These are phyloP conservation scores for Bidens hawaiensis DNA, from an alignment of 140 eudicot genomes.

Conservation along the genomic window DNA sequence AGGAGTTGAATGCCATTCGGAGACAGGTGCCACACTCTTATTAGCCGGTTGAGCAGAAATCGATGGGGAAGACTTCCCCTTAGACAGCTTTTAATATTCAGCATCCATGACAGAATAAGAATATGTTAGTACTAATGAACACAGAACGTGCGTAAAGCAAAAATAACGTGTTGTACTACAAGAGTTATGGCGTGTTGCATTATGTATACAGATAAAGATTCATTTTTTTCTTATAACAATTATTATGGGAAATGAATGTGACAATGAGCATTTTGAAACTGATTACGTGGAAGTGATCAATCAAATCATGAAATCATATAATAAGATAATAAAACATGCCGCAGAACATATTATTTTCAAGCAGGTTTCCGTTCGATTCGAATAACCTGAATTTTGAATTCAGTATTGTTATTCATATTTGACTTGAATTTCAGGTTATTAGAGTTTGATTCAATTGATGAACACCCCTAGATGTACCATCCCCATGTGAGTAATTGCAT, in stretches of 20 bases:
- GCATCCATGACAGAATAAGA: conserved; percentile 6
- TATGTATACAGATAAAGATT: not conserved
- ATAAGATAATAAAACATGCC: not conserved
- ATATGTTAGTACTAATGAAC: conserved; percentile 13
- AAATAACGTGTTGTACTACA: not conserved
- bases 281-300: not conserved
- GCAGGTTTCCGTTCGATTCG: no score
- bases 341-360: not conserved
- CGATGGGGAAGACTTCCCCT: conserved; percentile 56
- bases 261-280: not conserved
- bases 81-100: conserved; percentile 46
- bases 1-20: conserved; percentile 46
- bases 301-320: not conserved
- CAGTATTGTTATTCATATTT: no score
- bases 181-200: not conserved
- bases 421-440: no score
- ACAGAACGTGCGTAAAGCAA: not conserved
- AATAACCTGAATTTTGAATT: no score
- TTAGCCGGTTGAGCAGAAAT: conserved; percentile 31
- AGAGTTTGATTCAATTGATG: no score
- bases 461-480: no score
- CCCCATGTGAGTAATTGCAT: no score
- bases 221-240: not conserved
- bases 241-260: not conserved
- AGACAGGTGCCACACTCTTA: conserved; percentile 40